Evolutionary conservation across 1,284 basidiomycete genomes (phyloP).

Genomic region (Ganoderma lucidum): DNA sequence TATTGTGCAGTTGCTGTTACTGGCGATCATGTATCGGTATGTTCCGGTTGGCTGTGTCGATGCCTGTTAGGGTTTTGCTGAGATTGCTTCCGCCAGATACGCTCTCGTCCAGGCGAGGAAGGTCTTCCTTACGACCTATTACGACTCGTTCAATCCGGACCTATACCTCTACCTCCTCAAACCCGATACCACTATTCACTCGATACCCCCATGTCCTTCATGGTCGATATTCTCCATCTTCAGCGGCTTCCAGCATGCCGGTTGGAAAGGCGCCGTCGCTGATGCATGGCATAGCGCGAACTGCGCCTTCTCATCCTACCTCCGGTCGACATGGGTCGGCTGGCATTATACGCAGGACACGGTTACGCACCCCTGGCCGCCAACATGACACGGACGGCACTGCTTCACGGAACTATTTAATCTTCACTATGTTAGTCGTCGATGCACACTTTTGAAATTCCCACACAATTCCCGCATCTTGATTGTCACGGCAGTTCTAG

Average conservation of each 20-base stretch:
- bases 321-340: constrained; percentile 43
- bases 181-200: constrained; percentile 50
- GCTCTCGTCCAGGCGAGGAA: constrained; percentile 49
- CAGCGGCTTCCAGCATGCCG: constrained; percentile 41
- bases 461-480: constrained; percentile 8
- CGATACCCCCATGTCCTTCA: constrained; percentile 39
- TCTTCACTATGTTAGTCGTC: constrained; percentile 19
- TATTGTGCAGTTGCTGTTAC: constrained; percentile 36
- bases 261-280: constrained; percentile 40
- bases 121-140: constrained; percentile 67
- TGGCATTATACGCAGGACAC: constrained; percentile 37
- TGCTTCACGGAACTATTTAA: constrained; percentile 17
- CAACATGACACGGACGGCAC: constrained; percentile 41
- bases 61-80: neutral
- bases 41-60: constrained; percentile 13
- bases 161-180: constrained; percentile 62
- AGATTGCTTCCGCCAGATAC: constrained; percentile 37
- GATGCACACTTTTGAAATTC: constrained; percentile 21
- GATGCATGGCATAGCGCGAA: constrained; percentile 42
- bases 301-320: constrained; percentile 41
- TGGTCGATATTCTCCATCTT: constrained; percentile 40
- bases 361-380: constrained; percentile 46
- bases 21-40: constrained; percentile 41
- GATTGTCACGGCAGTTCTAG: constrained; percentile 18
- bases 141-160: constrained; percentile 77